These are phyloP conservation scores for Balakata baccata DNA, from an alignment of 345 rosid species.

Conservation along the genomic window DNA sequence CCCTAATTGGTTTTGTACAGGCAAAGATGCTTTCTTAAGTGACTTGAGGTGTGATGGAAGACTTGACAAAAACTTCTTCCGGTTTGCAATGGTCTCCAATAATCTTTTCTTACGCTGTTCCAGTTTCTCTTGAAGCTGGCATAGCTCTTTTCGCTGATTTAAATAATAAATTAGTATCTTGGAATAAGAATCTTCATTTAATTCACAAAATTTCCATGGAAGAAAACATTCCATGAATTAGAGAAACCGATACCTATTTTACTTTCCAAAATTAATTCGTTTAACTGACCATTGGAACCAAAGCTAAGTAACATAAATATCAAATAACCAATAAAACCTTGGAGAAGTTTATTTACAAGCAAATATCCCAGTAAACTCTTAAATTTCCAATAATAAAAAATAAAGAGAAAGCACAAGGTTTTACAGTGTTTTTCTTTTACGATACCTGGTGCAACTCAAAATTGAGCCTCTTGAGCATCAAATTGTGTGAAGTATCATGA, in stretches of 20 bases:
- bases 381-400: background rate
- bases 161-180: conserved; percentile 3
- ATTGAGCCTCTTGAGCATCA: conserved; percentile 85
- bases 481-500: conserved; percentile 56
- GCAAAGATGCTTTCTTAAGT: conserved; percentile 85
- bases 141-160: conserved; percentile 70
- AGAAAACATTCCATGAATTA: background rate
- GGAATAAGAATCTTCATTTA: background rate
- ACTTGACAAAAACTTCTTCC: conserved; percentile 77
- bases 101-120: conserved; percentile 66
- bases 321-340: background rate
- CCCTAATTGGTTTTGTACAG: conserved; percentile 82
- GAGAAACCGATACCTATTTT: too few relatives aligned
- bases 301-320: background rate
- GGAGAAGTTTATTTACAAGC: background rate
- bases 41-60: conserved; percentile 84
- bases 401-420: background rate
- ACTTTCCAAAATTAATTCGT: too few relatives aligned
- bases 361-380: background rate
- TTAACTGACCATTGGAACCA: background rate
- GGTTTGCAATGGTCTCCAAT: conserved; percentile 64
- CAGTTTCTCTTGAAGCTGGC: conserved; percentile 63
- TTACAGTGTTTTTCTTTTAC: background rate
- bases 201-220: background rate
- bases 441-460: conserved; percentile 82